Conservation (phyloP, 2,329 filamentous ascomycete genomes). For the Aspergillus hiratsukae region DNA sequence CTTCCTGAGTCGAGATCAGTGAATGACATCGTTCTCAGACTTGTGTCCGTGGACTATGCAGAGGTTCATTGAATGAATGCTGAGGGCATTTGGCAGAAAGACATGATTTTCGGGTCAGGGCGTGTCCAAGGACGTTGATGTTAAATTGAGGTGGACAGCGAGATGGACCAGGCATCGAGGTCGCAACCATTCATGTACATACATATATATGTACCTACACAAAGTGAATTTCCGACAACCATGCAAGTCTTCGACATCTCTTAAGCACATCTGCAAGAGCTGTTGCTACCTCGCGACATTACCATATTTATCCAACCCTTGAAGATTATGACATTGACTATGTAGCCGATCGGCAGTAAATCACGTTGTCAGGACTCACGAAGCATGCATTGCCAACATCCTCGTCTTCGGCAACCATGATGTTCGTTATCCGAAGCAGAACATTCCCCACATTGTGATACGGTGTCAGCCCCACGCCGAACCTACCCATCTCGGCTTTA, state of each 20-base stretch:
- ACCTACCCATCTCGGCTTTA: not conserved
- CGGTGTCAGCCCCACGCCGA: not conserved
- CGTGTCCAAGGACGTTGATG: not conserved
- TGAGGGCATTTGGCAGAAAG: not conserved
- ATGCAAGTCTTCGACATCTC: not conserved
- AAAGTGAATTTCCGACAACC: conserved; percentile 7
- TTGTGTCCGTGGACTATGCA: not conserved
- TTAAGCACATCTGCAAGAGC: no score
- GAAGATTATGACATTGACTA: no score
- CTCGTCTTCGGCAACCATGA: not conserved
- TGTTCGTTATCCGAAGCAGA: not conserved
- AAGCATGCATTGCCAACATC: not conserved
- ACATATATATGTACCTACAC: conserved; percentile 15
- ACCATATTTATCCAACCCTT: no score
- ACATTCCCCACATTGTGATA: not conserved
- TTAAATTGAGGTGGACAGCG: not conserved
- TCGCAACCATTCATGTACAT: conserved; percentile 15
- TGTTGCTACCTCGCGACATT: no score
- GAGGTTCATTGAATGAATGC: not conserved
- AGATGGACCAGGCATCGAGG: not conserved
- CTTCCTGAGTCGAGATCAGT: not conserved
- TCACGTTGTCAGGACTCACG: no score
- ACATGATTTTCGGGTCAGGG: not conserved
- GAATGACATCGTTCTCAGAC: not conserved
- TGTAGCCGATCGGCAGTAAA: no score